Conservation (phyloP, 192 early-diverging fungal species). For the Rhizoclosmatium sp. region DNA sequence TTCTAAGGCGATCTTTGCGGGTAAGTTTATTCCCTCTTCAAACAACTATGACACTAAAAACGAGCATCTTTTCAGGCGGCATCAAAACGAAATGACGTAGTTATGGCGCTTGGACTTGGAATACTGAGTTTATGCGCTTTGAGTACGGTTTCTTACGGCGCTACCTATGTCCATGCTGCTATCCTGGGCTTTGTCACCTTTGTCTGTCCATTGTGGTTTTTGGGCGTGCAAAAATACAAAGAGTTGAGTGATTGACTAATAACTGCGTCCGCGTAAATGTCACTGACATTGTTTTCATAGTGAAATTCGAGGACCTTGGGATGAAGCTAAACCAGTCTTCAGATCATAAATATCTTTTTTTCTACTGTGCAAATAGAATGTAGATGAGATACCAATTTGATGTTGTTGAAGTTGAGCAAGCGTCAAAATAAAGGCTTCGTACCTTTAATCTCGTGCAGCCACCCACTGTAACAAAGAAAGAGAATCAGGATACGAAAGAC, state of each 20-base stretch:
- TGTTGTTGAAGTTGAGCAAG: neutral
- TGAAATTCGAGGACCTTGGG: slow-evolving; percentile 98
- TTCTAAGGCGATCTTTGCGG: slow-evolving; percentile 81
- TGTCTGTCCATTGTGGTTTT: slow-evolving; percentile 90
- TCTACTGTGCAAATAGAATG: neutral
- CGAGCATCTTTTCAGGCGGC: neutral
- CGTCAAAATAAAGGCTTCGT: neutral
- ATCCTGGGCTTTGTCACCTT: slow-evolving; percentile 81
- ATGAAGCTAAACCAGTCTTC: slow-evolving; percentile 71
- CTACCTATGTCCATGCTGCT: slow-evolving; percentile 65
- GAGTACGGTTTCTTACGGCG: slow-evolving; percentile 48
- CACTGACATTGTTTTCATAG: slow-evolving; percentile 45
- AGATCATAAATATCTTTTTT: neutral
- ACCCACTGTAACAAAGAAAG: neutral
- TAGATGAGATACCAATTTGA: neutral
- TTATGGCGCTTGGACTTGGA: slow-evolving; percentile 35
- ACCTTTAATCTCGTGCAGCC: neutral
- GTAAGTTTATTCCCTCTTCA: slow-evolving; percentile 42
- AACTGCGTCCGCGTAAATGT: slow-evolving; percentile 14
- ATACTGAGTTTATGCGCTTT: slow-evolving; percentile 18
- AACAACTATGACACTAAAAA: slow-evolving; percentile 1
- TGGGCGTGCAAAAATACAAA: slow-evolving; percentile 94
- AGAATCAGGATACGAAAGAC: neutral
- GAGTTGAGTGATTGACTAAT: slow-evolving; percentile 63
- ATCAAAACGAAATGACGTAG: slow-evolving; percentile 53